Evolutionary conservation across 1,139 yeast species (phyloP).

Genomic region (Torulaspora pretoriensis): DNA sequence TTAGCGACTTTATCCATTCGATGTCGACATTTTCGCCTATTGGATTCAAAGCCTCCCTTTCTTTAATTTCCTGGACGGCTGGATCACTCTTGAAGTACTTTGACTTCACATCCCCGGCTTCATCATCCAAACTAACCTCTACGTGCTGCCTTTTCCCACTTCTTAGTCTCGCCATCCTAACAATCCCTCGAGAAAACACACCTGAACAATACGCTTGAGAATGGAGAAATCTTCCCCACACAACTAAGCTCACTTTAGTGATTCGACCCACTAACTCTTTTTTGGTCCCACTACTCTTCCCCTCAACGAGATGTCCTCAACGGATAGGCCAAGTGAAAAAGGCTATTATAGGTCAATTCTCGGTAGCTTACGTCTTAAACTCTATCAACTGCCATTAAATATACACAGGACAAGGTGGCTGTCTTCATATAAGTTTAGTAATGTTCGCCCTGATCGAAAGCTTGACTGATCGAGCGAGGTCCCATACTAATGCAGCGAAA

Average conservation of each 20-base stretch:
- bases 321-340: too few relatives aligned
- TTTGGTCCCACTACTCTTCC: too few relatives aligned
- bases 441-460: neutral
- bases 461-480: neutral
- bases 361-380: neutral
- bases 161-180: constrained; percentile 9
- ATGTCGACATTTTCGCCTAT: constrained; percentile 19
- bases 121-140: constrained; percentile 8
- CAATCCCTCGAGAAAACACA: neutral
- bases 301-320: too few relatives aligned
- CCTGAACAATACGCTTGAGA: too few relatives aligned
- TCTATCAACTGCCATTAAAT: too few relatives aligned
- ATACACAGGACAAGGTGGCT: neutral
- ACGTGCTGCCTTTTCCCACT: constrained; percentile 12
- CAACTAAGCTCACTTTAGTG: neutral
- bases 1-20: constrained; percentile 29
- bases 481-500: neutral
- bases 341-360: too few relatives aligned
- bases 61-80: neutral
- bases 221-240: neutral
- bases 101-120: constrained; percentile 12
- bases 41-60: constrained; percentile 1
- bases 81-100: constrained; percentile 24
- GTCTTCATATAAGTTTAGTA: neutral
- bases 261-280: too few relatives aligned